phyloP scores from a whole-genome alignment of 140 eudicot species.

The Senecio squalidus region DNA sequence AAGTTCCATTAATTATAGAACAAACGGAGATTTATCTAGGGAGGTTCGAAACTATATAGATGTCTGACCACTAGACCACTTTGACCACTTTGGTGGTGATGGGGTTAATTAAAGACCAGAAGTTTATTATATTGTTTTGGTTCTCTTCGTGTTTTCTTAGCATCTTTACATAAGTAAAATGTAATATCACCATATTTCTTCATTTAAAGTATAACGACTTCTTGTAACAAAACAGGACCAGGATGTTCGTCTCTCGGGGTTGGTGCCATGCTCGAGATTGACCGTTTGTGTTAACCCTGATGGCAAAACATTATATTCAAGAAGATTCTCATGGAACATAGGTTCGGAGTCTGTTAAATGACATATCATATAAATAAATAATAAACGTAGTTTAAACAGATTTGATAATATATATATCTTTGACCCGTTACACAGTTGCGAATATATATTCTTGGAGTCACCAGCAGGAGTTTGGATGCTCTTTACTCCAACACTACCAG shows the following conservation, averaged over 20 bases:
- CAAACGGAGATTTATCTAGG: too few relatives aligned
- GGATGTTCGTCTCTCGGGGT: slow-evolving; percentile 78
- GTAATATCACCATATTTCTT: background rate
- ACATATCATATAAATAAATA: too few relatives aligned
- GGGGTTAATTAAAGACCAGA: too few relatives aligned
- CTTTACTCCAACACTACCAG: slow-evolving; percentile 55
- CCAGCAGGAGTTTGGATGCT: slow-evolving; percentile 65
- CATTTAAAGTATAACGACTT: background rate
- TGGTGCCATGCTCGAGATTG: slow-evolving; percentile 78
- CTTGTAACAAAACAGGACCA: slow-evolving; percentile 46
- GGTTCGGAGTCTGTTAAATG: too few relatives aligned
- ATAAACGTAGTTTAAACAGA: too few relatives aligned
- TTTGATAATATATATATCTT: background rate
- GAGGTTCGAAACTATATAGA: too few relatives aligned
- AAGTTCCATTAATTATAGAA: background rate
- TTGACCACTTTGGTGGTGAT: too few relatives aligned
- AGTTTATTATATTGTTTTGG: too few relatives aligned
- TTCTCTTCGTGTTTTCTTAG: too few relatives aligned
- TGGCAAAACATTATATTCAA: slow-evolving; percentile 61
- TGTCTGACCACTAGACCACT: too few relatives aligned
- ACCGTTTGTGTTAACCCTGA: slow-evolving; percentile 79
- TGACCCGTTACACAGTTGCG: slow-evolving; percentile 33
- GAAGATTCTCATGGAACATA: slow-evolving; percentile 63
- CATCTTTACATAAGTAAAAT: too few relatives aligned
- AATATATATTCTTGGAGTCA: slow-evolving; percentile 50